Conservation (phyloP, 352 stramenopile genomes). For the Phytophthora uliginosa region DNA sequence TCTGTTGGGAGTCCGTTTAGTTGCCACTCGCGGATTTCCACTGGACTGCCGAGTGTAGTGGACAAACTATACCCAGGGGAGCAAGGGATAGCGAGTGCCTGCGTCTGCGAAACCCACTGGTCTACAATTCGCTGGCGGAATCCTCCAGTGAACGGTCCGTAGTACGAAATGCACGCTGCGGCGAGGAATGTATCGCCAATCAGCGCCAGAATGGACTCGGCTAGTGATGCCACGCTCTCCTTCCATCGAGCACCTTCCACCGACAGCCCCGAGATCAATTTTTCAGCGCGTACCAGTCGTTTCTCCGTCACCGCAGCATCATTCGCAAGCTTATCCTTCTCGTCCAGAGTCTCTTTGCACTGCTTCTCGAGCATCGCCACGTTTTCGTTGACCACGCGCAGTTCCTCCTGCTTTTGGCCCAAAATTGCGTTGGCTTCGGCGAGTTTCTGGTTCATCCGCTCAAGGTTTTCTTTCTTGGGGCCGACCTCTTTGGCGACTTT, state of each 20-base stretch:
- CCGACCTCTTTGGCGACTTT: conserved; percentile 96
- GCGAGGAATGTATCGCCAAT: conserved; percentile 96
- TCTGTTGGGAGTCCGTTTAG: conserved; percentile 94
- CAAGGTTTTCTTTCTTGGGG: conserved; percentile 93
- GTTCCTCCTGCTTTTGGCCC: conserved; percentile 90
- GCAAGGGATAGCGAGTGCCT: conserved; percentile 78
- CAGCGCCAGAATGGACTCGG: conserved; percentile 79
- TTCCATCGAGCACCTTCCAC: conserved; percentile 95
- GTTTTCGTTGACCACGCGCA: conserved; percentile 92
- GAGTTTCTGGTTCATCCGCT: conserved; percentile 93
- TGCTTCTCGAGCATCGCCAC: conserved; percentile 91
- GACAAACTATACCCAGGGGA: conserved; percentile 79
- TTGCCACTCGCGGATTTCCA: conserved; percentile 95
- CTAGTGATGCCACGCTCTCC: conserved; percentile 85
- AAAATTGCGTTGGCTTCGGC: conserved; percentile 89
- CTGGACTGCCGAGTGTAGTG: conserved; percentile 86
- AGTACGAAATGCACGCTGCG: conserved; percentile 95
- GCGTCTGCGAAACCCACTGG: conserved; percentile 75
- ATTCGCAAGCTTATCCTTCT: conserved; percentile 93
- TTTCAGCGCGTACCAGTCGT: conserved; percentile 91
- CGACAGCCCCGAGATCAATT: conserved; percentile 92
- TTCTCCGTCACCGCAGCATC: conserved; percentile 92
- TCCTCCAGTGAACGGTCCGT: conserved; percentile 93
- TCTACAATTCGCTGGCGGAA: conserved; percentile 87
- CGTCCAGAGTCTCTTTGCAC: conserved; percentile 91